Evolutionary conservation across 345 rosid species (phyloP), one percentile per base, ranked within the genome.

Genomic region (Syzygium jambos): DNA sequence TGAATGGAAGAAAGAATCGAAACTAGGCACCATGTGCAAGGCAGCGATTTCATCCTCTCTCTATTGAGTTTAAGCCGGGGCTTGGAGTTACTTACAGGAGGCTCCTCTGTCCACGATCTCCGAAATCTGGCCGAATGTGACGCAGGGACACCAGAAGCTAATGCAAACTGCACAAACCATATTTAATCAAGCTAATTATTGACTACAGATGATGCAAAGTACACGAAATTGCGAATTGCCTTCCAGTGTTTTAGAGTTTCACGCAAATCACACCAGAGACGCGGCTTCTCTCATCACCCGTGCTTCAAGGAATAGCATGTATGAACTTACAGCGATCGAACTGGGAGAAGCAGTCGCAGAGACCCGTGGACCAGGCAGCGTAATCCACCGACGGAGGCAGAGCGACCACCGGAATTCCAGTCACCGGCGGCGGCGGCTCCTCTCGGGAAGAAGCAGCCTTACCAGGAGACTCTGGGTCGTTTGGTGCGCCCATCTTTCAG

Each of bases 71-170:
- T 46, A 34, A 54, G 0, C 49, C 12, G 27, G 25, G 11, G 80
- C 9, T 57, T 19, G 4, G 22, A 38, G 43, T 4, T 46, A 86
- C 90, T 89, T 91, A 94, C 96, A 38, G 16, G 94, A 91, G 13
- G 92, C 87, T 86, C 96, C 98, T 85, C 90, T 85, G 84, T 93
- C 94, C 30, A 91, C 88, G 53, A 93, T 89, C 91, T 95, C 94
- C 1, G 95, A 91, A n/a, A 93, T 91, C 85, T 91, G 93, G 34
- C 96, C 98, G 83, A 95, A 94, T 2, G 95, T 91, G 46, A 92
- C 49, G 54, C 96, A 94, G 4, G 98, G 96, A 46, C 95, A 94
- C 92, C 92, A 94, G 73, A 85, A 91, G 3, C 94, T 90, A 56
- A 90, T 86, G 86, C 93, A 94, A 29, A 91, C 95, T 93, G 92